Conservation (phyloP, 1,284 basidiomycete genomes). For the Porogramme epimiltina region DNA sequence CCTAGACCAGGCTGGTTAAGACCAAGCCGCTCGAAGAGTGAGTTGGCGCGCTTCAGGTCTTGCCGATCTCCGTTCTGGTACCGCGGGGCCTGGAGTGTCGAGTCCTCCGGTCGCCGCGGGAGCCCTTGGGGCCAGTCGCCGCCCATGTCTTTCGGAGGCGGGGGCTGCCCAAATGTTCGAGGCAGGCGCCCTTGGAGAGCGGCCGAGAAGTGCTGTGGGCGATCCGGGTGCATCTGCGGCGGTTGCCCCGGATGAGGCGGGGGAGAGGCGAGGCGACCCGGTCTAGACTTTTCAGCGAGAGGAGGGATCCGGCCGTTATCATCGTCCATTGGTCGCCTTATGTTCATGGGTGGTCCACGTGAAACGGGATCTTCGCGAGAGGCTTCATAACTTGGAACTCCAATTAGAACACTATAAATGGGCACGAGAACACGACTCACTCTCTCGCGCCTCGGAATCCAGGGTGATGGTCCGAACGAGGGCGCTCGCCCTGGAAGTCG, state of each 20-base stretch:
- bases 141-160: neutral
- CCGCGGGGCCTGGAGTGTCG: conserved; percentile 21
- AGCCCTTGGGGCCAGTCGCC: conserved; percentile 14
- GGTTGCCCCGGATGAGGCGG: no score
- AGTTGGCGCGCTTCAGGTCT: conserved; percentile 34
- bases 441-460: conserved; percentile 1
- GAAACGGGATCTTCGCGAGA: no score
- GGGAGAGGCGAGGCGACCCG: neutral
- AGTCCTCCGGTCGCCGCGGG: conserved; percentile 13
- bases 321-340: no score
- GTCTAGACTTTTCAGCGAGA: no score
- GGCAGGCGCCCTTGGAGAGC: conserved; percentile 24
- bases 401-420: neutral
- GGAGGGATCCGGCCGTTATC: no score
- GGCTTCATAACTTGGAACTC: neutral
- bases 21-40: conserved; percentile 41
- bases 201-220: neutral
- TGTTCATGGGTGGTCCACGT: no score
- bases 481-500: neutral
- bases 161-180: no score
- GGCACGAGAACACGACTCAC: conserved; percentile 2
- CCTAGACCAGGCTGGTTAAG: conserved; percentile 20
- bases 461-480: neutral
- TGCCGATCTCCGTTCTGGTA: conserved; percentile 28
- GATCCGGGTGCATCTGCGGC: neutral